Conservation (phyloP, 139 green algal genomes). For the Monoraphidium neglectum region DNA sequence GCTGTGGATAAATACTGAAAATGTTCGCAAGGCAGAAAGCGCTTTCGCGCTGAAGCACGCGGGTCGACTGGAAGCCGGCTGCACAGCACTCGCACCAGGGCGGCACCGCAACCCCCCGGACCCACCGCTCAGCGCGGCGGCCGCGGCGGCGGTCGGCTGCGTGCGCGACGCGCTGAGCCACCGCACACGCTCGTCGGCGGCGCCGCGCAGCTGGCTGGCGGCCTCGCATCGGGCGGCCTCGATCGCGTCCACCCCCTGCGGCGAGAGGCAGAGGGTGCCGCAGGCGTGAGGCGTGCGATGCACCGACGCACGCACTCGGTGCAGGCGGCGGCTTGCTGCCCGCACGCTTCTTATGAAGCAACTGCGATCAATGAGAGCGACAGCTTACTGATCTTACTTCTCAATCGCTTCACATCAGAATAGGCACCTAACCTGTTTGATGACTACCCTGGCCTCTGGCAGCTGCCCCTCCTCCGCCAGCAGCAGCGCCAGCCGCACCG, state of each 20-base stretch:
- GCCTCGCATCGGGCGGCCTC: conserved; percentile 38
- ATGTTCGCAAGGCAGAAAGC: too few relatives aligned
- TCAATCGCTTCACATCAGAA: too few relatives aligned
- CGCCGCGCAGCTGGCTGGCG: conserved; percentile 5
- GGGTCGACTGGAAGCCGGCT: too few relatives aligned
- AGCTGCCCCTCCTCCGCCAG: conserved; percentile 38
- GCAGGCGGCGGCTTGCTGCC: too few relatives aligned
- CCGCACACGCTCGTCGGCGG: conserved; percentile 47
- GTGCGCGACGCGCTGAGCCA: conserved; percentile 53
- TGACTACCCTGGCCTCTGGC: neutral
- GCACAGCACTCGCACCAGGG: too few relatives aligned
- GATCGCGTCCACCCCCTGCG: conserved; percentile 23
- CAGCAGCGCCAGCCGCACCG: conserved; percentile 52
- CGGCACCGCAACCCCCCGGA: neutral
- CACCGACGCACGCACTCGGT: neutral
- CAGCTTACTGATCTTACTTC: too few relatives aligned
- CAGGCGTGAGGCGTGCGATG: neutral
- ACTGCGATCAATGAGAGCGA: too few relatives aligned
- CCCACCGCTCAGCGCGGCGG: conserved; percentile 35
- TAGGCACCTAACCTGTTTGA: conserved; percentile 36
- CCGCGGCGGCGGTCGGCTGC: conserved; percentile 40
- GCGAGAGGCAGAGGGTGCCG: neutral
- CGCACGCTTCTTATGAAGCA: too few relatives aligned
- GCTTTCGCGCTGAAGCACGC: too few relatives aligned
- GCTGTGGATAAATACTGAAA: too few relatives aligned